Evolutionary conservation across 2,329 filamentous ascomycete species (phyloP).

Genomic region (Talaromyces sp.): DNA sequence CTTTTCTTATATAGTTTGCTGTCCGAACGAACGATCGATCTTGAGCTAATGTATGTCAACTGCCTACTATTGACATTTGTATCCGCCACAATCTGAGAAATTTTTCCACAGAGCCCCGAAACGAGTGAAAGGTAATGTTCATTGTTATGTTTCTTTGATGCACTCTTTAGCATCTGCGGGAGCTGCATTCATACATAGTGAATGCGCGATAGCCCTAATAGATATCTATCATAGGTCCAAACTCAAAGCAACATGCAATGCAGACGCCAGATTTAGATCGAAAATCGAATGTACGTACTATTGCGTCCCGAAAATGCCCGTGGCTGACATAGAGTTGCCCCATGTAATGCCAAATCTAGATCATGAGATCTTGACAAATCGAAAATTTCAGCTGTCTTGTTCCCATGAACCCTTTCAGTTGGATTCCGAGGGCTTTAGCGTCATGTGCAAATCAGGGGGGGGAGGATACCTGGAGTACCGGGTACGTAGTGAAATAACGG

Average conservation of each 20-base stretch:
- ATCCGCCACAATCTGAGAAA: neutral
- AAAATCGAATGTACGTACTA: neutral
- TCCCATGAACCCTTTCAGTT: neutral
- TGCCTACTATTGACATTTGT: neutral
- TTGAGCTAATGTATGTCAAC: neutral
- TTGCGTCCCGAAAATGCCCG: neutral
- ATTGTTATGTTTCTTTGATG: neutral
- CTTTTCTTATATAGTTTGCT: neutral
- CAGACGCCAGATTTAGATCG: neutral
- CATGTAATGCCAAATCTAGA: neutral
- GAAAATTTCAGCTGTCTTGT: neutral
- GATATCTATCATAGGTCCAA: neutral
- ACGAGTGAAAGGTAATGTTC: neutral
- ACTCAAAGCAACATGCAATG: neutral
- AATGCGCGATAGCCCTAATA: neutral
- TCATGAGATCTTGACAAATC: neutral
- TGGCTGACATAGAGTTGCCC: neutral
- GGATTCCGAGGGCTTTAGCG: neutral
- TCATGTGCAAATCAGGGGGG: neutral
- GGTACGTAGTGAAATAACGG: neutral
- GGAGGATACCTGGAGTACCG: no score
- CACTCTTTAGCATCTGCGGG: neutral
- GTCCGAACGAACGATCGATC: neutral
- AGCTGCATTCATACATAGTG: neutral
- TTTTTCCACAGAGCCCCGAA: no score